Evolutionary conservation across 495 filamentous ascomycete genomes (phyloP).

Genomic region (Aspergillus homomorphus): DNA sequence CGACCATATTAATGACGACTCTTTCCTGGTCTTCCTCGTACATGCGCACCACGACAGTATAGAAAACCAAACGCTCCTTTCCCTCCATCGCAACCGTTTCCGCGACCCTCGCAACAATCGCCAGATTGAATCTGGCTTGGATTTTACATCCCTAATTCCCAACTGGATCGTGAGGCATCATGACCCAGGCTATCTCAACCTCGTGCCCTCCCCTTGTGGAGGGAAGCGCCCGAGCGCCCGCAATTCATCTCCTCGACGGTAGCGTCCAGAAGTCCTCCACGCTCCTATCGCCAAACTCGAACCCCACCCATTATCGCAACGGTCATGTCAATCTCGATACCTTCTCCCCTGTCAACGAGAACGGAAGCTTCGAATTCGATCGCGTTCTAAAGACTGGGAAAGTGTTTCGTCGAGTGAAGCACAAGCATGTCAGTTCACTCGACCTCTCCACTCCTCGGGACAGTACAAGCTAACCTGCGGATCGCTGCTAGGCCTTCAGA

Average conservation of each 20-base stretch:
- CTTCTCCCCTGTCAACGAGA: constrained; percentile 83
- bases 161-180: constrained; percentile 7
- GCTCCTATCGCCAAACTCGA: constrained; percentile 13
- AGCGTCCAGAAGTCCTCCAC: constrained; percentile 15
- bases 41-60: constrained; percentile 1
- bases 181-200: constrained; percentile 25
- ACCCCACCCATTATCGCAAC: constrained; percentile 32
- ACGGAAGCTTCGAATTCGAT: constrained; percentile 94
- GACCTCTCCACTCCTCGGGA: constrained; percentile 5
- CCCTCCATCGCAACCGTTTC: background rate
- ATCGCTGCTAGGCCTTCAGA: constrained; percentile 29
- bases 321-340: constrained; percentile 58
- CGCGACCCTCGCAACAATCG: background rate
- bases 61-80: constrained; percentile 1
- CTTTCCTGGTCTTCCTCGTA: background rate
- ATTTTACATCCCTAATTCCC: background rate
- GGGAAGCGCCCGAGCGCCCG: constrained; percentile 27
- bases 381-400: constrained; percentile 84
- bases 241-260: constrained; percentile 31
- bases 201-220: constrained; percentile 23
- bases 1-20: background rate
- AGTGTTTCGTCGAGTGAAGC: constrained; percentile 81
- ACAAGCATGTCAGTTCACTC: constrained; percentile 72
- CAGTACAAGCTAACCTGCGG: constrained; percentile 9
- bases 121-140: background rate